Evolutionary conservation across 768 basidiomycete genomes (phyloP).

Genomic region (Trametes elegans): DNA sequence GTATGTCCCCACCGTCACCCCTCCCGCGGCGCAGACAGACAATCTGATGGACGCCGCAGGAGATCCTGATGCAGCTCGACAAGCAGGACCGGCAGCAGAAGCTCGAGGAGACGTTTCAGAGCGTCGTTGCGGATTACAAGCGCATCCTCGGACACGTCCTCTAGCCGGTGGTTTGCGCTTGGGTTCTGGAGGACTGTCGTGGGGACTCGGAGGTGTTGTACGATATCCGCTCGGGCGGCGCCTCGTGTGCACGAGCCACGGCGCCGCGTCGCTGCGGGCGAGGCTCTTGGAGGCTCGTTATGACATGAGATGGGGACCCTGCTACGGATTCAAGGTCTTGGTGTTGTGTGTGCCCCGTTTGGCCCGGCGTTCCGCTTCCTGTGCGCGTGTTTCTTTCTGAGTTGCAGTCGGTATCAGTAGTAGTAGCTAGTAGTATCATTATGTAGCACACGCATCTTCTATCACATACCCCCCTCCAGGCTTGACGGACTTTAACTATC

Average conservation of each 20-base stretch:
- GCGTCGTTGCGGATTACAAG: slow-evolving; percentile 80
- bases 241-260: not conserved
- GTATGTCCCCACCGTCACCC: slow-evolving; percentile 45
- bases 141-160: slow-evolving; percentile 55
- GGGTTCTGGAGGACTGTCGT: not conserved
- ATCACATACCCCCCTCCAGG: not conserved
- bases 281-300: too few species aligned
- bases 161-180: not conserved
- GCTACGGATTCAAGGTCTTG: too few species aligned
- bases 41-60: slow-evolving; percentile 43
- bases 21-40: not conserved
- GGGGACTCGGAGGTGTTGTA: slow-evolving; percentile 5
- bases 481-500: too few species aligned
- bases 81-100: slow-evolving; percentile 85
- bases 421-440: slow-evolving; percentile 18
- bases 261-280: too few species aligned
- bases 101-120: slow-evolving; percentile 90
- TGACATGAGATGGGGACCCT: too few species aligned
- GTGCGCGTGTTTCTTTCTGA: not conserved
- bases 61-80: slow-evolving; percentile 84
- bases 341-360: not conserved
- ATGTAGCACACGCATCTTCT: slow-evolving; percentile 14
- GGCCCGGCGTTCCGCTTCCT: not conserved
- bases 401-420: slow-evolving; percentile 15
- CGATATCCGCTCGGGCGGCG: not conserved